Percentiles rank a stretch among this genome's conserved stretches.
Conservation (phyloP, 768 basidiomycete genomes). For the Astraeus odoratus region DNA sequence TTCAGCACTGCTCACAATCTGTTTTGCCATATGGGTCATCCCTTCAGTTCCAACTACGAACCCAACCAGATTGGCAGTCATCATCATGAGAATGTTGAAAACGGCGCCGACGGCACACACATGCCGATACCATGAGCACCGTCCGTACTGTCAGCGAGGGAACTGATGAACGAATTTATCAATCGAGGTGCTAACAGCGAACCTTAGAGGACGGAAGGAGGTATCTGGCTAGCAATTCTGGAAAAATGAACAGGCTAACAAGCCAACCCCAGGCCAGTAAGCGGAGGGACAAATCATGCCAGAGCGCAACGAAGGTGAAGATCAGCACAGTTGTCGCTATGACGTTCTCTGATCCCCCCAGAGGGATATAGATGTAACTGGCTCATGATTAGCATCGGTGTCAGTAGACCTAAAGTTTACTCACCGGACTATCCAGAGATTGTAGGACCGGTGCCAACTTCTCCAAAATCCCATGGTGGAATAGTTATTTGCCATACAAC, state of each 20-base stretch:
- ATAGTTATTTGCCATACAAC: conserved; percentile 98
- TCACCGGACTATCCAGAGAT: conserved; percentile 89
- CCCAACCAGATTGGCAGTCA: conserved; percentile 88
- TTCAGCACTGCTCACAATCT: conserved; percentile 57
- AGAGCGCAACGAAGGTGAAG: conserved; percentile 95
- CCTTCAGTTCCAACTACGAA: conserved; percentile 91
- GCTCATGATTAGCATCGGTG: background rate
- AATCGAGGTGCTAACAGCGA: conserved; percentile 1
- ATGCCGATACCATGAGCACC: conserved; percentile 76
- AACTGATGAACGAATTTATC: background rate
- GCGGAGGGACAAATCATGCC: conserved; percentile 89
- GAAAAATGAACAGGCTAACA: conserved; percentile 81
- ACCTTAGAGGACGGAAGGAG: conserved; percentile 64
- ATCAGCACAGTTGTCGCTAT: conserved; percentile 66
- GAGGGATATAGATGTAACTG: conserved; percentile 92
- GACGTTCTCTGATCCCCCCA: conserved; percentile 63
- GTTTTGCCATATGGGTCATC: conserved; percentile 51
- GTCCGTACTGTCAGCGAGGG: conserved; percentile 49
- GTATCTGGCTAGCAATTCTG: conserved; percentile 63
- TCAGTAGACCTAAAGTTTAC: conserved; percentile 5
- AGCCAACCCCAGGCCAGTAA: conserved; percentile 98
- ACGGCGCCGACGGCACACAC: conserved; percentile 77
- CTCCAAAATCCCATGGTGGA: conserved; percentile 91
- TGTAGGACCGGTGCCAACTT: conserved; percentile 95
- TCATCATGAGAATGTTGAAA: conserved; percentile 82